Conservation (phyloP, 495 filamentous ascomycete species). For the Penicillium chermesinum region DNA sequence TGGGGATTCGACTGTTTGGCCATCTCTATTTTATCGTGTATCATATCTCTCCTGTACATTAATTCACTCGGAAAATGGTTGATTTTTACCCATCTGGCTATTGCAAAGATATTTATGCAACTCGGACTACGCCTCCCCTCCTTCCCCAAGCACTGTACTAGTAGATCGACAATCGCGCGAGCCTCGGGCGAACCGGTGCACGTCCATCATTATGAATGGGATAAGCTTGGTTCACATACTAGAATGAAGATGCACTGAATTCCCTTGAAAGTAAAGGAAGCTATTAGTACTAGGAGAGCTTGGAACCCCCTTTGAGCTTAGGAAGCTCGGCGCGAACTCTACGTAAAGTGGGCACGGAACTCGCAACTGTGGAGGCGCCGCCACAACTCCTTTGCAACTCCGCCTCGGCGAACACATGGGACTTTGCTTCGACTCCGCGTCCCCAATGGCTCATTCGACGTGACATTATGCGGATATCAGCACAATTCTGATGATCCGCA, state of each 20-base stretch:
- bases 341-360: constrained; percentile 1
- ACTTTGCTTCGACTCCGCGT: constrained; percentile 7
- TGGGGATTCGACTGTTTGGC: not conserved
- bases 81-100: too few species aligned
- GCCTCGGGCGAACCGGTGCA: not conserved
- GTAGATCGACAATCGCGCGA: not conserved
- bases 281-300: too few species aligned
- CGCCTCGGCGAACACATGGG: constrained; percentile 14
- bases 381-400: constrained; percentile 8
- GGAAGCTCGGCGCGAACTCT: not conserved
- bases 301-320: too few species aligned
- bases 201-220: not conserved
- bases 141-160: too few species aligned
- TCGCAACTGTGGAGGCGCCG: constrained; percentile 12
- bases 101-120: too few species aligned
- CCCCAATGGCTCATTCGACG: constrained; percentile 18
- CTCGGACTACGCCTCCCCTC: too few species aligned
- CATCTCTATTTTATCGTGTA: not conserved
- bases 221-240: not conserved
- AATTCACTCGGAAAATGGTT: not conserved
- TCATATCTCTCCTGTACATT: not conserved
- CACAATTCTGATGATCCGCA: constrained; percentile 6
- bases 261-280: not conserved
- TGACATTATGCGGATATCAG: constrained; percentile 28
- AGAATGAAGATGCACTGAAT: too few species aligned